Evolutionary conservation across 176 grass and related monocot species (phyloP).

Genomic region (Sorghum bicolor): Sorghum_bicolor_NCBIv3 NC_012870.2:67883501-67884000

Average conservation of each 20-base stretch:
- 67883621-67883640: neutral
- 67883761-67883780: neutral
- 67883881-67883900: conserved; percentile 76
- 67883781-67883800: conserved; percentile 9
- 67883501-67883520: conserved; percentile 22
- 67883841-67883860: conserved; percentile 52
- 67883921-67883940: conserved; percentile 65
- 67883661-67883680: neutral
- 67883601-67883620: neutral
- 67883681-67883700: neutral
- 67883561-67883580: no score
- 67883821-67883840: conserved; percentile 40
- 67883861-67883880: conserved; percentile 44
- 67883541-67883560: no score
- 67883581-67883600: no score
- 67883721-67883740: neutral
- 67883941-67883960: conserved; percentile 49
- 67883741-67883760: conserved; percentile 1
- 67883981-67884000: conserved; percentile 7
- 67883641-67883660: neutral
- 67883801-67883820: conserved; percentile 28
- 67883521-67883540: neutral
- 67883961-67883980: conserved; percentile 16
- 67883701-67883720: neutral
- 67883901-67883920: conserved; percentile 67